Evolutionary conservation across 2,329 filamentous ascomycete species (phyloP), one percentile per base, ranked within the genome.

Genomic region (Pestalotiopsis sp.): DNA sequence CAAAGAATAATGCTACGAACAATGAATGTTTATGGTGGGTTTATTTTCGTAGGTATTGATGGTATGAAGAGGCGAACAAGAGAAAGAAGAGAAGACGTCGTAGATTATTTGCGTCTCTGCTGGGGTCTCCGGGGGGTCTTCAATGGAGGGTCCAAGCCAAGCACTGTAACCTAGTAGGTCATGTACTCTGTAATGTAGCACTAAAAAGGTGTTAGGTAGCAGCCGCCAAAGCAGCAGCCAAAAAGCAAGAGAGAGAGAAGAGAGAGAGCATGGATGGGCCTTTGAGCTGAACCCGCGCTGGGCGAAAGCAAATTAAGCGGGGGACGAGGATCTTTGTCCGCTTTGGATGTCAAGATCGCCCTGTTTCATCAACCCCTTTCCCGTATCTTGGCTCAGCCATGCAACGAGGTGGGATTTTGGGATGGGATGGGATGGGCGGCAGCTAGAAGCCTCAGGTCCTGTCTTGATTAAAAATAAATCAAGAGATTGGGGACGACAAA

Each of bases 311-410:
- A 62, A 41, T 62, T 52, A 23, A 62, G 59, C 59, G 36, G 27
- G 59, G 59, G 36, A 20, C 27, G 59, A 62, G 59, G 41, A 56
- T 66, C 49, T 56, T 66, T 57, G 63, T 66, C 49, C 45, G 20
- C 49, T 49, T 56, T 66, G 41, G 41, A 38, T 14, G 61, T 64
- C 38, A 20, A 45, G 61, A 64, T 64, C 61, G 61, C 61, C 61
- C 41, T 66, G 63, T 66, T 66, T 66, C 63, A 66, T 56, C 63
- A 66, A 66, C 63, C 63, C 61, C 63, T 57, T 66, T 66, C 49
- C 45, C n/a, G 1, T 45, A 66, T 49, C 49, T 66, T 56, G 49
- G 49, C 63, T 66, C 63, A 66, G 63, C 63, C 63, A 66, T 66
- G 63, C 45, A 66, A 52, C 17, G 20, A 17, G 14, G 45, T 17